Evolutionary conservation across 148 eudicot species (phyloP), one percentile per base, ranked within the genome.

Genomic region (Fagopyrum tataricum): DNA sequence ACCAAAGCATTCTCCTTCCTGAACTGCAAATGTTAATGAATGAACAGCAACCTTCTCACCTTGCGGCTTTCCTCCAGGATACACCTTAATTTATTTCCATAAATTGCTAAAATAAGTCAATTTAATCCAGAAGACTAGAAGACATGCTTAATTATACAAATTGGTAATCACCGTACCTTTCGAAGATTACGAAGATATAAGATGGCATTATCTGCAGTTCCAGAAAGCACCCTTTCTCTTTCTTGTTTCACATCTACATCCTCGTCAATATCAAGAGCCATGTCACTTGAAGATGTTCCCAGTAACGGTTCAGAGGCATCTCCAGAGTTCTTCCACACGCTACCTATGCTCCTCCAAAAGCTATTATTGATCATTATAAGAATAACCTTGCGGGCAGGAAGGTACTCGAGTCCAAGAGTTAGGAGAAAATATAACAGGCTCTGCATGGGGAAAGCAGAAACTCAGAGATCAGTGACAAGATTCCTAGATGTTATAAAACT

Each of bases 1-100:
- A 39, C 98, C 98, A 81, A 95, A 95, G 78, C 98, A 95, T 82
- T 95, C 98, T 72, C 98, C 98, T 85, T 85, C 96, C 75, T 88
- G 91, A 78, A 95, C 98, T 55, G 98, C 85, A 75, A 91, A 95
- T 71, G 98, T 88, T 78, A 95, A 81, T 52, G 97, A 89, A 76
- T 91, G 84, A 39, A 95, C 97, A 73, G 98, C 97, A 76, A 89
- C 83, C 82, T 90, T 95, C 39, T 80, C 73, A 74, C 78, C 84
- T 75, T 73, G 86, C 73, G 76, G 75, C 76, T 76, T 87, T 72
- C 78, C 84, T 75, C 89, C 87, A 47, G 97, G 96, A 82, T 88
- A 92, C 53, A 89, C 95, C 97, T 92, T 82, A 64, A 80, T 77
- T 43, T 66, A 71, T 58, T 58, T 79, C 64, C 70, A 67, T 43